Conservation (phyloP, 345 rosid genomes). For the Bruguiera gymnorhiza region DNA sequence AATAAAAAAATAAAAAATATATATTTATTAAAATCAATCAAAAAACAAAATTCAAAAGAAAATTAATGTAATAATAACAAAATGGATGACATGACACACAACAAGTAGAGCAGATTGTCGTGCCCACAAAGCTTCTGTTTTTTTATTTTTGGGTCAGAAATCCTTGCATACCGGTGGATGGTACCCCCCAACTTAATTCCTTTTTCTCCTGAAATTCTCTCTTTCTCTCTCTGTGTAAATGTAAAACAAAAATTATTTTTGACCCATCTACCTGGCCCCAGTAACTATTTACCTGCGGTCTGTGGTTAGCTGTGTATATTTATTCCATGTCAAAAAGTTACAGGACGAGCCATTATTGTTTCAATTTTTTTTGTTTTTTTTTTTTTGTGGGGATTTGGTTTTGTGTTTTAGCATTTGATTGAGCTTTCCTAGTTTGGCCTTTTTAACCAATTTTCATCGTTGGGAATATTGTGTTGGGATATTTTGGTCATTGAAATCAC, state of each 20-base stretch:
- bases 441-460: background rate
- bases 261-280: background rate
- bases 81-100: constrained; percentile 4
- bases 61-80: background rate
- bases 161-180: constrained; percentile 31
- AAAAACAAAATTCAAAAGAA: background rate
- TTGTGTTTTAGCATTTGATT: constrained; percentile 5
- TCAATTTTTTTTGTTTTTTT: background rate
- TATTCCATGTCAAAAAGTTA: background rate
- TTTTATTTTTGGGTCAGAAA: constrained; percentile 29
- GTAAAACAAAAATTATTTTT: background rate
- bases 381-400: background rate
- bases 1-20: no score
- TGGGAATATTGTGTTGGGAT: constrained; percentile 21
- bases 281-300: no score
- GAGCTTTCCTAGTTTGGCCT: background rate
- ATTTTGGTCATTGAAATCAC: constrained; percentile 14
- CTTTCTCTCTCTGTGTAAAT: background rate
- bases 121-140: constrained; percentile 36
- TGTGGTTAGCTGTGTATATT: background rate
- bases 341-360: background rate
- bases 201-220: constrained; percentile 28
- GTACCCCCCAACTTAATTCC: constrained; percentile 9
- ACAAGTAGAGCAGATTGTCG: constrained; percentile 21
- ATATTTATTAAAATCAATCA: no score